A percentile compares a stretch with the other conserved stretches of the same genome.
These are phyloP conservation scores for Spatholobus suberectus DNA, from an alignment of 306 rosid species.

Conservation along the genomic window DNA sequence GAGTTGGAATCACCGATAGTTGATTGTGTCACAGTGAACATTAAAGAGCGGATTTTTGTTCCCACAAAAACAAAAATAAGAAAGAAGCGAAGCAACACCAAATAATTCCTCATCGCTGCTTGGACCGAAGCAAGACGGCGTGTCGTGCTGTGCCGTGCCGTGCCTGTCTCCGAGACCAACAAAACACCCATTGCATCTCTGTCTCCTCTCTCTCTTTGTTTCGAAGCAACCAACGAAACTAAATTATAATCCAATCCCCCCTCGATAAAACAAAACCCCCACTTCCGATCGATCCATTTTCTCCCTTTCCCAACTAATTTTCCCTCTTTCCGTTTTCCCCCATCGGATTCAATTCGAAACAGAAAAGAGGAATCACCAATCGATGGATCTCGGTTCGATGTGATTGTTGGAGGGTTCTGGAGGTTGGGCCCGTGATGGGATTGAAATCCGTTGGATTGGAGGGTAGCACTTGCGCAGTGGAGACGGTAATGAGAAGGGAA, in stretches of 20 bases:
- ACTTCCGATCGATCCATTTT: neutral
- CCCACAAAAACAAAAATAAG: neutral
- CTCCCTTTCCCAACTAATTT: neutral
- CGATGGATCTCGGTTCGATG: conserved; percentile 48
- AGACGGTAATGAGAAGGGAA: conserved; percentile 18
- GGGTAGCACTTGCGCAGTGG: conserved; percentile 4
- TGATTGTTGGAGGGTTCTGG: conserved; percentile 27
- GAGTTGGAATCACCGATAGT: neutral
- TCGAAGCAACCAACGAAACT: neutral
- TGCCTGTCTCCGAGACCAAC: neutral
- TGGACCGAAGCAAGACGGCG: conserved; percentile 32
- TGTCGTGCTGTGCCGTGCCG: conserved; percentile 11
- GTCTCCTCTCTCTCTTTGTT: neutral
- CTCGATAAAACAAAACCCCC: neutral
- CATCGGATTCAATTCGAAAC: conserved; percentile 21
- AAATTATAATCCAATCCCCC: neutral
- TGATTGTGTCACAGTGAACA: neutral
- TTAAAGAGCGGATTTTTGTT: neutral
- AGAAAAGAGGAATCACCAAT: neutral
- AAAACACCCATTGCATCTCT: neutral
- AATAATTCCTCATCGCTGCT: neutral
- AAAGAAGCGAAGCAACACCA: neutral
- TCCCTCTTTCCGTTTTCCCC: neutral
- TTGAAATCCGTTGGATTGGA: conserved; percentile 77
- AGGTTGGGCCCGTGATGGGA: conserved; percentile 62